Conservation (phyloP, 2,329 filamentous ascomycete species). For the Penicillium hordei region DNA sequence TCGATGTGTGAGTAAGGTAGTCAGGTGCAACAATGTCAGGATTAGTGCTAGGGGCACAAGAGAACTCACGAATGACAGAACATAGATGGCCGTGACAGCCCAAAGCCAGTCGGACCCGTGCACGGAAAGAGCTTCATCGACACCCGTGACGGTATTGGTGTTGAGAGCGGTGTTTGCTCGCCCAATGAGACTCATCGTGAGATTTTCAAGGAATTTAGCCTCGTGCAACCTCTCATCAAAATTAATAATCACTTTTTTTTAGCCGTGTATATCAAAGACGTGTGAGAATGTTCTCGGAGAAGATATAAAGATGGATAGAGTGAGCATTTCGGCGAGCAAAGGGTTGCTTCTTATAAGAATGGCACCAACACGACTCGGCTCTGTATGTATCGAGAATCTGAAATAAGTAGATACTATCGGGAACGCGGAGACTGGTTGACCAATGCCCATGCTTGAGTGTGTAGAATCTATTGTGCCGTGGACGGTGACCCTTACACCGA, state of each 20-base stretch:
- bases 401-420: not conserved
- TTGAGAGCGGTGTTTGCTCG: not conserved
- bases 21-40: not conserved
- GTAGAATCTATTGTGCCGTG: not conserved
- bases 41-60: not conserved
- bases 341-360: not conserved
- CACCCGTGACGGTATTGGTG: not conserved
- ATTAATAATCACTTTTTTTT: not conserved
- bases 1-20: not conserved
- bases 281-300: not conserved
- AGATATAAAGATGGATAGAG: not conserved
- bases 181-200: not conserved
- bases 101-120: not conserved
- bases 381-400: not conserved
- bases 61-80: not conserved
- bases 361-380: not conserved
- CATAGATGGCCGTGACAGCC: not conserved
- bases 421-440: not conserved
- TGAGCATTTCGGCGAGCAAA: not conserved
- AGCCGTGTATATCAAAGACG: not conserved
- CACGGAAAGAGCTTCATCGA: not conserved
- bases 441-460: not conserved
- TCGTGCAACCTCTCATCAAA: not conserved
- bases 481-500: not conserved
- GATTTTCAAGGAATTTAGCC: not conserved